These are phyloP conservation scores for Fusarium pseudocircinatum DNA, from an alignment of 2,329 filamentous ascomycete genomes.

Conservation along the genomic window DNA sequence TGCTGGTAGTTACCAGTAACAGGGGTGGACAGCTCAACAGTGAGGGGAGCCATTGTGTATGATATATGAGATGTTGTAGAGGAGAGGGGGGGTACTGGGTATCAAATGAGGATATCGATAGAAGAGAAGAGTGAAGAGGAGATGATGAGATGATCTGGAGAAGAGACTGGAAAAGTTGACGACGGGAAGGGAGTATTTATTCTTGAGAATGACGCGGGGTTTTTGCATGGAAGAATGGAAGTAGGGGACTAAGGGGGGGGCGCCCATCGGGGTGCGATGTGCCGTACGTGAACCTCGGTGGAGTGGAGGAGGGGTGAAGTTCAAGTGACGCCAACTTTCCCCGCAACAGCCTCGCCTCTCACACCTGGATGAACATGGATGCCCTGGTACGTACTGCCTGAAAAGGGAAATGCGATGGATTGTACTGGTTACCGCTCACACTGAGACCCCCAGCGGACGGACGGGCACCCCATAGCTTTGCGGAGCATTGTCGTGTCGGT, in stretches of 20 bases:
- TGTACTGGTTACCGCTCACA: slow-evolving; percentile 13
- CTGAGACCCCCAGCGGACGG: slow-evolving; percentile 17
- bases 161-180: slow-evolving; percentile 14
- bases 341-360: slow-evolving; percentile 42
- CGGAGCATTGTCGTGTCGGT: slow-evolving; percentile 30
- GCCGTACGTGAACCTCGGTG: slow-evolving; percentile 9
- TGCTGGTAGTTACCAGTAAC: slow-evolving; percentile 67
- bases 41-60: slow-evolving; percentile 50
- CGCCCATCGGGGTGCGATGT: slow-evolving; percentile 11
- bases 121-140: slow-evolving; percentile 13
- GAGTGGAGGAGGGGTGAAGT: slow-evolving; percentile 29
- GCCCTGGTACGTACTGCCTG: not conserved
- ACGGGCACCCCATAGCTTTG: slow-evolving; percentile 19
- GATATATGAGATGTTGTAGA: slow-evolving; percentile 18
- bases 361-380: slow-evolving; percentile 18
- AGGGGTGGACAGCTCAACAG: slow-evolving; percentile 74
- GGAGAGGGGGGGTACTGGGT: slow-evolving; percentile 29
- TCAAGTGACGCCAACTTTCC: slow-evolving; percentile 41
- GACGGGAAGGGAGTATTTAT: slow-evolving; percentile 43
- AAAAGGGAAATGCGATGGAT: slow-evolving; percentile 1
- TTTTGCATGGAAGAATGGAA: slow-evolving; percentile 27
- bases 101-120: slow-evolving; percentile 31
- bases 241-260: slow-evolving; percentile 14
- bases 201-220: slow-evolving; percentile 40
- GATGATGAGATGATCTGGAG: slow-evolving; percentile 40